A percentile compares a stretch with the other conserved stretches of the same genome.
Conservation (phyloP, 2,329 filamentous ascomycete species). For the Dryadomyces quercivorus region DNA sequence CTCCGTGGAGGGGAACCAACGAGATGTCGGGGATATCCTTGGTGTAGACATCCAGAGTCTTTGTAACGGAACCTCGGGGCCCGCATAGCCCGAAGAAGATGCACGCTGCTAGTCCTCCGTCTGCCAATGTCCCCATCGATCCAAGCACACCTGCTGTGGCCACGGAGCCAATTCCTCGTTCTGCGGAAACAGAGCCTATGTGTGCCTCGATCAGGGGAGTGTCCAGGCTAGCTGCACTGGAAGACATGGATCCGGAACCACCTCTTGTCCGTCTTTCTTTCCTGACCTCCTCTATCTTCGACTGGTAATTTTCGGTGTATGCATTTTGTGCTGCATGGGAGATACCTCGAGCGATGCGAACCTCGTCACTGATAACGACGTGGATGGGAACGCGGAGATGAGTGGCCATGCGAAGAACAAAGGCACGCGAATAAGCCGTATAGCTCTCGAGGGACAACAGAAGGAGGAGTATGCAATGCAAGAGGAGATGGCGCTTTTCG, state of each 20-base stretch:
- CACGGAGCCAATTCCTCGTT: slow-evolving; percentile 60
- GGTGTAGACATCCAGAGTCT: slow-evolving; percentile 81
- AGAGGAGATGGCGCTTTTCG: slow-evolving; percentile 52
- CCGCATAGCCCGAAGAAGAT: slow-evolving; percentile 88
- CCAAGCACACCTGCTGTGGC: slow-evolving; percentile 71
- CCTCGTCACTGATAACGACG: slow-evolving; percentile 58
- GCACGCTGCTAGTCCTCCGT: slow-evolving; percentile 69
- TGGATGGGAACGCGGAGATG: slow-evolving; percentile 57
- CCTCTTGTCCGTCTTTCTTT: slow-evolving; percentile 43
- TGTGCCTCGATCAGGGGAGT: slow-evolving; percentile 67
- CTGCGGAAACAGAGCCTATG: slow-evolving; percentile 67
- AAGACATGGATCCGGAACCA: slow-evolving; percentile 60
- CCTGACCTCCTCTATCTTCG: slow-evolving; percentile 52
- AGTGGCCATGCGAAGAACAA: slow-evolving; percentile 58
- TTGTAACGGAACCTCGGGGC: slow-evolving; percentile 59
- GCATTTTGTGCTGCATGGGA: slow-evolving; percentile 60
- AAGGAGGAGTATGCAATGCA: slow-evolving; percentile 62
- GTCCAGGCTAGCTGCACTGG: slow-evolving; percentile 62
- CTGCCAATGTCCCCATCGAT: slow-evolving; percentile 64
- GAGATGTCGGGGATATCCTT: slow-evolving; percentile 82
- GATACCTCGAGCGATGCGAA: slow-evolving; percentile 61
- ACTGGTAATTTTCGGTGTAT: slow-evolving; percentile 49
- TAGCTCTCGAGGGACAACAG: slow-evolving; percentile 69
- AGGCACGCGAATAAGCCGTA: slow-evolving; percentile 56
- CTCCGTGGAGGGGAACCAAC: slow-evolving; percentile 60